A percentile compares a stretch with the other conserved stretches of the same genome.
phyloP scores from a whole-genome alignment of 1,139 yeast genomes.

The Diutina siamensis region DNA sequence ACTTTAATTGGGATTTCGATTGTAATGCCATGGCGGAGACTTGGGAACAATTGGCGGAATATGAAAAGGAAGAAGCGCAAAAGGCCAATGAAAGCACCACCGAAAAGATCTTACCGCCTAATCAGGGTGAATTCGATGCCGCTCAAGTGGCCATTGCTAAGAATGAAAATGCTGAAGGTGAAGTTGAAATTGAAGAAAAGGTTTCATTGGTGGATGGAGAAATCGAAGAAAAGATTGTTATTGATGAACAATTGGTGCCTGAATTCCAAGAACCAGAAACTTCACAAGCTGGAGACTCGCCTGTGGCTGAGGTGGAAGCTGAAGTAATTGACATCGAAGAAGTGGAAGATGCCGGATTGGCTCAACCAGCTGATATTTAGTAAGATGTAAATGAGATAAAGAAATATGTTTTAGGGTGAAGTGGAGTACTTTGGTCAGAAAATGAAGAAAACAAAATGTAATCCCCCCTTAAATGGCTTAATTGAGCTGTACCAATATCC shows the following conservation, averaged over 20 bases:
- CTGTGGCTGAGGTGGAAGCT: constrained; percentile 5
- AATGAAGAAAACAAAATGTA: too few species aligned
- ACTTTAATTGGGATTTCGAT: constrained; percentile 75
- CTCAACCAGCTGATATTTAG: constrained; percentile 2
- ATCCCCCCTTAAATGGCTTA: too few species aligned
- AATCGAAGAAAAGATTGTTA: background rate
- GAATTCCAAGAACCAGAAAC: constrained; percentile 3
- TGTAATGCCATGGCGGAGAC: constrained; percentile 45
- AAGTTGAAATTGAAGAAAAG: background rate
- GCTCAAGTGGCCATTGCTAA: background rate
- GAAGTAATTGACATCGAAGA: background rate
- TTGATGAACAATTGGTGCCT: constrained; percentile 4
- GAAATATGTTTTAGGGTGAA: too few species aligned
- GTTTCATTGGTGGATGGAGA: background rate
- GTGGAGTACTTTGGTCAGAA: too few species aligned
- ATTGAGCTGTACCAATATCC: too few species aligned
- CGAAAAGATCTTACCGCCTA: background rate
- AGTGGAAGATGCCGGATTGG: background rate
- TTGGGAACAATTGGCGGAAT: constrained; percentile 14
- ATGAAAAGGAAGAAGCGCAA: background rate
- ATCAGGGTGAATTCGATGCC: constrained; percentile 1
- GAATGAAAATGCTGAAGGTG: background rate
- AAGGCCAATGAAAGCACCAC: background rate
- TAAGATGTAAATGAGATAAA: too few species aligned
- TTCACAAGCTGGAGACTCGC: constrained; percentile 1